These are phyloP conservation scores for Kwoniella mangroviensis DNA, from an alignment of 768 basidiomycete genomes.

Conservation along the genomic window DNA sequence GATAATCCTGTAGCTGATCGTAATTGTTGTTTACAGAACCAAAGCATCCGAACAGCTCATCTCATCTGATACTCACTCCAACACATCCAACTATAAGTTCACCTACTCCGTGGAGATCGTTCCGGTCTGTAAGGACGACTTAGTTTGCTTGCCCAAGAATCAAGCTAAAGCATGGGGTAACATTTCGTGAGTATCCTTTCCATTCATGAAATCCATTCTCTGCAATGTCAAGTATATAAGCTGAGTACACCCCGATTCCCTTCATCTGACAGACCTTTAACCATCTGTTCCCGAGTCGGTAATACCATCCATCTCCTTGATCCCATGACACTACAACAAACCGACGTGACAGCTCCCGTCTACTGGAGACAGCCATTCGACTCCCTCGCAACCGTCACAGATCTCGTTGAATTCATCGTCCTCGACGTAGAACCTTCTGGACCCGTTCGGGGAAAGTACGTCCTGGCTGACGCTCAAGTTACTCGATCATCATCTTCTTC, in stretches of 20 bases:
- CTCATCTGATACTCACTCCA: slow-evolving; percentile 87
- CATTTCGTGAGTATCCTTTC: slow-evolving; percentile 63
- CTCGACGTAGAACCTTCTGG: slow-evolving; percentile 89
- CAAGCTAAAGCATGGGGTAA: slow-evolving; percentile 82
- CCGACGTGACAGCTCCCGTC: slow-evolving; percentile 74
- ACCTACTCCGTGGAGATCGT: slow-evolving; percentile 97
- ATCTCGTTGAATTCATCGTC: slow-evolving; percentile 92
- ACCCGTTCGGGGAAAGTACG: slow-evolving; percentile 72
- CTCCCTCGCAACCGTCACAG: slow-evolving; percentile 76
- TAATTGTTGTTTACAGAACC: slow-evolving; percentile 63
- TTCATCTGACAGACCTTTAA: slow-evolving; percentile 65
- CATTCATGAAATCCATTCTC: neutral
- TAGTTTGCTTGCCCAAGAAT: slow-evolving; percentile 84
- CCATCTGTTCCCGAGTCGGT: slow-evolving; percentile 86
- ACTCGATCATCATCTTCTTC: slow-evolving; percentile 74
- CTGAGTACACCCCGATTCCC: neutral
- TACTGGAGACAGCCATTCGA: slow-evolving; percentile 95
- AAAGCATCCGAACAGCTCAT: slow-evolving; percentile 94
- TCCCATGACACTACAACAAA: slow-evolving; percentile 78
- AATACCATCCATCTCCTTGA: slow-evolving; percentile 90
- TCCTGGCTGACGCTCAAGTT: slow-evolving; percentile 88
- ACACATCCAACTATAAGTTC: slow-evolving; percentile 94
- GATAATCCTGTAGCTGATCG: neutral
- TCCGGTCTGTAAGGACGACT: slow-evolving; percentile 96
- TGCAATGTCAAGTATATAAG: neutral